Base-by-base conservation (phyloP, 768 basidiomycete genomes). In the Tricholoma sp. region DNA sequence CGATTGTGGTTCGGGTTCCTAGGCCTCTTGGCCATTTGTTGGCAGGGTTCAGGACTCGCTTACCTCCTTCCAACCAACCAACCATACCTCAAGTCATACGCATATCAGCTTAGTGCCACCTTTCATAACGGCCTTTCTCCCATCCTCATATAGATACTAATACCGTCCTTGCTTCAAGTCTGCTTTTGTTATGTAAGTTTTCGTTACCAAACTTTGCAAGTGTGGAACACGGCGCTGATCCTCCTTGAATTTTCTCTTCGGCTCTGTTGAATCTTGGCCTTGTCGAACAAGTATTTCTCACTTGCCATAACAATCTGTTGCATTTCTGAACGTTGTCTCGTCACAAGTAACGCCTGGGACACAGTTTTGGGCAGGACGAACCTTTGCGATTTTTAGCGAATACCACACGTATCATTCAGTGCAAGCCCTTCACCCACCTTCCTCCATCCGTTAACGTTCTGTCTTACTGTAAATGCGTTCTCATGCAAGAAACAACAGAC, bases 401-500 rank as follows among this genome's bases (percentile, higher is more conserved):
- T 57, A 61, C 69, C 71, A 70, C 68, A 71, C 71, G 64, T 67
- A 71, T 70, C 70, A 67, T 65, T 63, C 49, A 55, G 57, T 58
- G 50, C 56, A 63, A 55, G 59, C 50, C 58, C 61, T 61, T 63
- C 61, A 57, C 63, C 57, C 61, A 57, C 65, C 66, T 61, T 66
- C 58, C 45, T 62, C 65, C 59, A 61, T 59, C 51, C 59, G 55
- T 41, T 64, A 56, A 60, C 60, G 65, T 54, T 57, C 50, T 59
- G 56, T 60, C 59, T 64, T 56, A 57, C 63, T 57, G 57, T 60
- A 52, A 64, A 79, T 79, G 79, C 76, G 77, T 56, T 66, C 72
- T 37, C 77, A 80, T 57, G 73, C 71, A 64, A 73, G 74, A 63
- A 76, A 74, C 61, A 72, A 75, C 64, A 78, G 82, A 66, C 75